Conservation (phyloP, 192 early-diverging fungal species). For the Backusella tuberculispora region DNA sequence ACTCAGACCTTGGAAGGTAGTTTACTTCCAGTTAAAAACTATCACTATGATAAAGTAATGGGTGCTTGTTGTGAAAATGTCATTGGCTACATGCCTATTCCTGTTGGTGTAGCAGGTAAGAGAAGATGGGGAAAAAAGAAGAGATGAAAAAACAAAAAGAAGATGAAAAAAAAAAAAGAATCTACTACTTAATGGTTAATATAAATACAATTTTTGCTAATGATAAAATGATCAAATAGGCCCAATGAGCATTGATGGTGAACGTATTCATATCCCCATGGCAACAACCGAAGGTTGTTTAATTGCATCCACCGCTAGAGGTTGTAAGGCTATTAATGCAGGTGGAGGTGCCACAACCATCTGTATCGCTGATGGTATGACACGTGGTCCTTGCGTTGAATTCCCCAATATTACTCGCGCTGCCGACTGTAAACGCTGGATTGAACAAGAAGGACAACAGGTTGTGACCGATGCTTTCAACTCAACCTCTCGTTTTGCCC, state of each 20-base stretch:
- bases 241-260: conserved; percentile 81
- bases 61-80: conserved; percentile 97
- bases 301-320: conserved; percentile 89
- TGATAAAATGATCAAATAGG: conserved; percentile 30
- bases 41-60: conserved; percentile 87
- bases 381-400: conserved; percentile 89
- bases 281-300: conserved; percentile 93
- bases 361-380: conserved; percentile 85
- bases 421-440: conserved; percentile 69
- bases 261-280: conserved; percentile 88
- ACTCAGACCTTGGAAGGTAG: conserved; percentile 69
- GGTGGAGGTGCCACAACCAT: conserved; percentile 86
- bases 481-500: conserved; percentile 88
- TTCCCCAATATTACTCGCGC: conserved; percentile 75
- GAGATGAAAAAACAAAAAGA: not conserved
- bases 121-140: no score
- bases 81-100: conserved; percentile 90
- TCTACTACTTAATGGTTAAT: no score
- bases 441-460: conserved; percentile 67
- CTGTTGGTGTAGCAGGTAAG: conserved; percentile 84
- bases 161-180: not conserved
- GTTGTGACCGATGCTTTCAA: conserved; percentile 80
- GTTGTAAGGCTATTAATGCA: conserved; percentile 92
- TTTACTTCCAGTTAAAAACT: conserved; percentile 79
- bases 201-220: not conserved